Evolutionary conservation across 2,329 filamentous ascomycete species (phyloP), one percentile per base, ranked within the genome.

Genomic region (Pseudogymnoascus sp.): DNA sequence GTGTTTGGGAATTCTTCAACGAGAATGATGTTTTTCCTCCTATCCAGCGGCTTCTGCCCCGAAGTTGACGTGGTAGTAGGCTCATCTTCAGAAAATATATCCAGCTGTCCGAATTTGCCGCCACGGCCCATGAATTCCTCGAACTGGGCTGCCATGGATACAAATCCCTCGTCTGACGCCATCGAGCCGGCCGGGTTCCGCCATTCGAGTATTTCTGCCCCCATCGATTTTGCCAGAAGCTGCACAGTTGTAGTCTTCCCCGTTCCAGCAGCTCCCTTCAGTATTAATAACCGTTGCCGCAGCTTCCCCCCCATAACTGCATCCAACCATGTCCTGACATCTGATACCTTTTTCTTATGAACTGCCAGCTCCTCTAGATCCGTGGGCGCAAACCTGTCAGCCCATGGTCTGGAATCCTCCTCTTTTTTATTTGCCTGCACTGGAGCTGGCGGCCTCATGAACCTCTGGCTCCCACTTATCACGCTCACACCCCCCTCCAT

Each of bases 241-340:
- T 84, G 83, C 61, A 97, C 72, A 0, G 93, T 96, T 0, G 91
- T 92, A 0, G 95, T 97, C 77, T 99, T 99, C 31, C 91, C 95
- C 35, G 90, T 90, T 19, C 95, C 95, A 44, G 95, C 93, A 35
- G 92, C 86, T 10, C 95, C 95, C 74, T 96, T 96, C 47, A 99
- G 79, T 29, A 99, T 81, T 64, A 97, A 81, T 64, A 97, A 73
- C 65, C 89, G 84, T 78, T 96, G 86, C 65, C 83, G 80, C 74
- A 83, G 76, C 38, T 79, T 79, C 14, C 90, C 89, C 26, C 76
- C 74, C 66, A 91, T 82, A 16, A 91, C 90, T 71, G 87, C 84
- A 47, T 89, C 85, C 35, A 99, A 78, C 93, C 95, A 97, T 64
- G 78, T 81, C 64, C 86, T 84, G 53, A 97, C 93, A 76, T 97